Percentiles rank a stretch among this genome's conserved stretches.
phyloP scores from a whole-genome alignment of 371 early-diverging fungal species.

The Parasitella parasitica region DNA sequence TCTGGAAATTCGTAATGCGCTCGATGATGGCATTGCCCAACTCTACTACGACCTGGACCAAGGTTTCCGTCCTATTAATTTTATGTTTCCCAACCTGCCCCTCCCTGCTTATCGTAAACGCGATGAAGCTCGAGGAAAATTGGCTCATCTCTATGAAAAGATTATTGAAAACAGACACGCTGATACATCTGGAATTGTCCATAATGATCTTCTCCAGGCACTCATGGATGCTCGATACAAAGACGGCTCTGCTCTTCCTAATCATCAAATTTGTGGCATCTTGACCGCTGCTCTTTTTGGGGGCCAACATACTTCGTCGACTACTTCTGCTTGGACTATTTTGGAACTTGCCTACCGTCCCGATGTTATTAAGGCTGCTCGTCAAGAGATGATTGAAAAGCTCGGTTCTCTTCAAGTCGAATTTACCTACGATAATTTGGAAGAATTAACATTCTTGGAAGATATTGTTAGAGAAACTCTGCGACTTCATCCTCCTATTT shows the following conservation, averaged over 20 bases:
- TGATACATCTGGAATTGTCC: constrained; percentile 15
- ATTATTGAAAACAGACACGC: constrained; percentile 81
- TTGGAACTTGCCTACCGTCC: constrained; percentile 84
- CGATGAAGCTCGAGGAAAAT: constrained; percentile 81
- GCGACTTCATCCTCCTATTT: constrained; percentile 92
- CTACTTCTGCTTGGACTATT: constrained; percentile 93
- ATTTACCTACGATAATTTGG: constrained; percentile 76
- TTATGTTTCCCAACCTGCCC: constrained; percentile 60
- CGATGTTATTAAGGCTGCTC: constrained; percentile 57
- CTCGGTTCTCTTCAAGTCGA: constrained; percentile 60
- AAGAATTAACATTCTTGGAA: constrained; percentile 76
- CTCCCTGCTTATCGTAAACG: constrained; percentile 65
- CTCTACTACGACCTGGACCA: constrained; percentile 94
- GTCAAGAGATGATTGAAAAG: constrained; percentile 63
- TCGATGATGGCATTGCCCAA: constrained; percentile 75
- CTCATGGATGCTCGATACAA: constrained; percentile 89
- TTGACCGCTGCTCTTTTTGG: constrained; percentile 96
- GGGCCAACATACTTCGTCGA: constrained; percentile 95
- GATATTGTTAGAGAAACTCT: constrained; percentile 86
- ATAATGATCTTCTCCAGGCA: constrained; percentile 76
- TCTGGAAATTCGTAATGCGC: constrained; percentile 82
- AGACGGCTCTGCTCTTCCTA: constrained; percentile 76
- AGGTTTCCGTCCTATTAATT: constrained; percentile 94
- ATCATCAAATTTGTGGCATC: constrained; percentile 87
- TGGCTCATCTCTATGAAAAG: constrained; percentile 73